A percentile compares a stretch with the other conserved stretches of the same genome.
phyloP scores from a whole-genome alignment of 345 rosid species.

The Pugionium dolabratum region DNA sequence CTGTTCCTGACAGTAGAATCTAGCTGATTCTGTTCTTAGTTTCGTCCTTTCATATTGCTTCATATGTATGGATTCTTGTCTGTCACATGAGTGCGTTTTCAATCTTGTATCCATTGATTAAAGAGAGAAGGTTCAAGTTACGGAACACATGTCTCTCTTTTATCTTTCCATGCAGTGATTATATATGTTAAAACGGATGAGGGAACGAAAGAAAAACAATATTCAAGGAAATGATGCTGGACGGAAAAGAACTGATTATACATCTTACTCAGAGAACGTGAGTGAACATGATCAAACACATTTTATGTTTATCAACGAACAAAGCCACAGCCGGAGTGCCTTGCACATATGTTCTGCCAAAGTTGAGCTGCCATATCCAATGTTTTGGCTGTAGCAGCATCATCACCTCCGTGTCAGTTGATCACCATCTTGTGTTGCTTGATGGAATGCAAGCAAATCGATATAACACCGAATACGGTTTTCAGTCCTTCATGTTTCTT shows the following conservation, averaged over 20 bases:
- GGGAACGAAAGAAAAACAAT: not conserved
- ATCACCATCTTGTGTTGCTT: constrained; percentile 16
- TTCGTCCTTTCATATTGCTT: not conserved
- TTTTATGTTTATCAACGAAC: constrained; percentile 27
- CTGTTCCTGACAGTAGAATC: constrained; percentile 13
- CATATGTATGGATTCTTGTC: constrained; percentile 7
- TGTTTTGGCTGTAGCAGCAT: constrained; percentile 25
- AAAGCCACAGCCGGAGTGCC: constrained; percentile 11
- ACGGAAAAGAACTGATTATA: constrained; percentile 31
- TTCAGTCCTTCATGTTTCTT: constrained; percentile 20
- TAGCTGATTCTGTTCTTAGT: constrained; percentile 1
- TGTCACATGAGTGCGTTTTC: not conserved
- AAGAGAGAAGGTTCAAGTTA: not conserved
- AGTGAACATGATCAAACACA: constrained; percentile 28
- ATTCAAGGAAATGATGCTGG: constrained; percentile 9
- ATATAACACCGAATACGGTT: constrained; percentile 12
- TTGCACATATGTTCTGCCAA: constrained; percentile 21
- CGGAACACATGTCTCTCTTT: constrained; percentile 22
- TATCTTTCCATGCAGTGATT: not conserved
- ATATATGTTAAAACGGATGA: not conserved
- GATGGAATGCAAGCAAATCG: constrained; percentile 24
- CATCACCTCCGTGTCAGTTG: not conserved
- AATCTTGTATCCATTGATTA: not conserved
- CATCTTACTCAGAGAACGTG: constrained; percentile 13
- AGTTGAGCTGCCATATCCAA: constrained; percentile 12